Percentiles rank a stretch among this genome's conserved stretches.
Conservation (phyloP, 1,284 basidiomycete species). For the Ustilago vetiveriae region DNA sequence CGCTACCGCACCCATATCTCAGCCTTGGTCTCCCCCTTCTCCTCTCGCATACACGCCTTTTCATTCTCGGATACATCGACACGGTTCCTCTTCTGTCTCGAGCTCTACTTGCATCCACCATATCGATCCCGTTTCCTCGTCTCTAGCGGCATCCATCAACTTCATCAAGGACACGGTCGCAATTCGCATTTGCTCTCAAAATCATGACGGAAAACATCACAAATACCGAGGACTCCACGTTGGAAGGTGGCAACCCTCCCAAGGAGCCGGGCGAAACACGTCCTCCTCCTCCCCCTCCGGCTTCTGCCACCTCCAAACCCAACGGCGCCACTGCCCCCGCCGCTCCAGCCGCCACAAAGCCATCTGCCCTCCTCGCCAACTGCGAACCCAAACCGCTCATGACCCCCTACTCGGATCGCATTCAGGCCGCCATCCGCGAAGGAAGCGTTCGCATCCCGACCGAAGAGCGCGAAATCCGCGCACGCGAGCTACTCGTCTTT, state of each 20-base stretch:
- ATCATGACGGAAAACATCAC: conserved; percentile 22
- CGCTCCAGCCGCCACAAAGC: conserved; percentile 7
- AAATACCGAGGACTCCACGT: conserved; percentile 37
- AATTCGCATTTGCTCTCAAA: not conserved
- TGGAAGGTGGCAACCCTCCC: conserved; percentile 37
- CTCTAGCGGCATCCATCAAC: not conserved
- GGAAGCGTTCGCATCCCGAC: conserved; percentile 38
- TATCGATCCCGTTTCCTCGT: not conserved
- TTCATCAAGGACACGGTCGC: not conserved
- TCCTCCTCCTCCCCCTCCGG: not conserved
- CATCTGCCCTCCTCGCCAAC: conserved; percentile 27
- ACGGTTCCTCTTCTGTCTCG: no score
- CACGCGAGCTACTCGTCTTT: conserved; percentile 49
- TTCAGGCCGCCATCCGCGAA: conserved; percentile 44
- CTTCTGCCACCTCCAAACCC: conserved; percentile 2
- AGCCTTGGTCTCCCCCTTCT: not conserved
- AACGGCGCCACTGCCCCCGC: conserved; percentile 6
- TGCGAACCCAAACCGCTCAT: conserved; percentile 50
- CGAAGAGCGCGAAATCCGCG: conserved; percentile 55
- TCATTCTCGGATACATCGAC: no score
- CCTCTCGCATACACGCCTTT: no score
- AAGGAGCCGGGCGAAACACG: conserved; percentile 42
- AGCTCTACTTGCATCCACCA: no score
- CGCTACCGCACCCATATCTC: no score
- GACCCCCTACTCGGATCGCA: conserved; percentile 48